phyloP scores from a whole-genome alignment of 345 rosid species.

The Camelina hispida region DNA sequence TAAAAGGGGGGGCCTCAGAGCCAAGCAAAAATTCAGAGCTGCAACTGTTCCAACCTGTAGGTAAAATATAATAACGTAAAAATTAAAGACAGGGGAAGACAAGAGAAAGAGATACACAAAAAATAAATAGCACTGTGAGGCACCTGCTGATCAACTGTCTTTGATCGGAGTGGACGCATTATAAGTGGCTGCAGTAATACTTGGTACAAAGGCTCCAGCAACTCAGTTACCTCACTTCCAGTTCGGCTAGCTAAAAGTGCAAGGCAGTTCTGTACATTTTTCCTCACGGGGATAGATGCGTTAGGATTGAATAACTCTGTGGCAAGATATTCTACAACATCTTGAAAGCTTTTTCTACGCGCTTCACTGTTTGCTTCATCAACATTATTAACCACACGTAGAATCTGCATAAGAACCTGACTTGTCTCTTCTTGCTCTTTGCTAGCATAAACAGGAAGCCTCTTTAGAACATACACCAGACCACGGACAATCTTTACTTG shows the following conservation, averaged over 20 bases:
- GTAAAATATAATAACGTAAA: slow-evolving; percentile 41
- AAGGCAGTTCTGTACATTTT: slow-evolving; percentile 95
- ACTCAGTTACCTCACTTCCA: slow-evolving; percentile 96
- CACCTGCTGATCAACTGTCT: slow-evolving; percentile 99
- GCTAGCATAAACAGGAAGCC: slow-evolving; percentile 88
- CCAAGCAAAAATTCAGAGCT: slow-evolving; percentile 94
- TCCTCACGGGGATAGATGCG: slow-evolving; percentile 84
- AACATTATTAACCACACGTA: slow-evolving; percentile 95
- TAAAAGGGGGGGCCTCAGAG: slow-evolving; percentile 96
- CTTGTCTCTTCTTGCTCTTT: slow-evolving; percentile 98
- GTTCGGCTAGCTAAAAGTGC: slow-evolving; percentile 96
- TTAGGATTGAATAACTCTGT: slow-evolving; percentile 91
- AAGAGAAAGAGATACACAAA: slow-evolving; percentile 31
- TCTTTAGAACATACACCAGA: slow-evolving; percentile 87
- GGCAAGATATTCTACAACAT: slow-evolving; percentile 91
- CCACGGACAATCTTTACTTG: slow-evolving; percentile 90
- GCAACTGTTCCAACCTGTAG: slow-evolving; percentile 93
- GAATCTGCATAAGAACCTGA: slow-evolving; percentile 98
- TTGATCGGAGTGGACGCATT: slow-evolving; percentile 82
- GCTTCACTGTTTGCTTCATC: slow-evolving; percentile 96
- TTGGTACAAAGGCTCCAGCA: slow-evolving; percentile 92
- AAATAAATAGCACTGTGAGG: slow-evolving; percentile 24
- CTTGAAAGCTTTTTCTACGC: slow-evolving; percentile 92
- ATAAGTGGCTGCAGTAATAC: slow-evolving; percentile 90
- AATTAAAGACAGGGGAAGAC: slow-evolving; percentile 27